Evolutionary conservation across 148 eudicot genomes (phyloP).

Genomic region (Heliosperma pusillum): DNA sequence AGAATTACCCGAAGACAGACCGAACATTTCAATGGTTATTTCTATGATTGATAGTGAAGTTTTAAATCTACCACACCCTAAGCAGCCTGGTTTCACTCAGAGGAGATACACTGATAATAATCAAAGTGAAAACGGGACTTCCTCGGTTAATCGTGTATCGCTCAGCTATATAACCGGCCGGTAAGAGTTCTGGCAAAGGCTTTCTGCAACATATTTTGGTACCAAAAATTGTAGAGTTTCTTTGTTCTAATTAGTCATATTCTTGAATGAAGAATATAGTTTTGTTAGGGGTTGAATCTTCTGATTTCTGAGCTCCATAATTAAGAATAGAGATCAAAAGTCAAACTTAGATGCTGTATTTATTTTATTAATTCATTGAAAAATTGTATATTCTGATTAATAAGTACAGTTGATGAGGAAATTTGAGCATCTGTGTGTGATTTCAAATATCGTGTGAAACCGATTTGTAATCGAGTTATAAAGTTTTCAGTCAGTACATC

Average conservation of each 20-base stretch:
- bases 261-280: no score
- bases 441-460: background rate
- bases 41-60: conserved; percentile 24
- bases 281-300: no score
- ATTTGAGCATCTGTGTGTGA: background rate
- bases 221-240: no score
- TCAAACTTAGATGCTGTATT: no score
- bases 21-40: conserved; percentile 29
- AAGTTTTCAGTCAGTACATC: background rate
- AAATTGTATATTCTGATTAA: background rate
- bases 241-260: no score
- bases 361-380: no score
- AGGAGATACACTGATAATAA: conserved; percentile 10
- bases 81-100: conserved; percentile 15
- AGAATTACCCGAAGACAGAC: conserved; percentile 24
- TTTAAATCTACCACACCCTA: conserved; percentile 9
- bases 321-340: no score
- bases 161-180: conserved; percentile 14
- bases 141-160: conserved; percentile 9
- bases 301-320: no score
- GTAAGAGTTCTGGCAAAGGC: background rate
- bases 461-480: background rate
- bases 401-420: background rate
- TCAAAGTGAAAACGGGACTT: background rate
- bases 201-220: no score